Conservation (phyloP, 176 grass and related monocot species). For the Aegilops tauschii region DNA sequence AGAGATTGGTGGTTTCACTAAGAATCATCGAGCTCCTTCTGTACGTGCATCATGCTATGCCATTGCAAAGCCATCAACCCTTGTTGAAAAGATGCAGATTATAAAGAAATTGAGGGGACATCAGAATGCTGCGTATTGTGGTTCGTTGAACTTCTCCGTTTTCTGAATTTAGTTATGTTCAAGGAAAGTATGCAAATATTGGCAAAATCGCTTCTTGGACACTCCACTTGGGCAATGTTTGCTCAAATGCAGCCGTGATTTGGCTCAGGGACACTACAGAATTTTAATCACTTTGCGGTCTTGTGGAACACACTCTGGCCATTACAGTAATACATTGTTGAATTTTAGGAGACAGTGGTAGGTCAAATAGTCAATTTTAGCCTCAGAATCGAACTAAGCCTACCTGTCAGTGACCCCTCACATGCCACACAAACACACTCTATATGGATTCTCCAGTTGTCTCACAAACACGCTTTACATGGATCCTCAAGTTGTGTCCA, state of each 20-base stretch:
- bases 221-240: not conserved
- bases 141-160: conserved; percentile 56
- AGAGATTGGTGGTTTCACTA: conserved; percentile 96
- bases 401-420: not conserved
- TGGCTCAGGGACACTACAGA: not conserved
- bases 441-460: not conserved
- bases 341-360: not conserved
- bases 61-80: conserved; percentile 92
- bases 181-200: not conserved
- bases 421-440: not conserved
- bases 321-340: not conserved
- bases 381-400: not conserved
- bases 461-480: not conserved
- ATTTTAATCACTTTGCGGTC: too few species aligned
- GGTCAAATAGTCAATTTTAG: not conserved
- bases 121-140: conserved; percentile 95
- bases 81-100: conserved; percentile 98
- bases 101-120: conserved; percentile 93
- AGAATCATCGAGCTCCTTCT: conserved; percentile 82
- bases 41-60: conserved; percentile 94
- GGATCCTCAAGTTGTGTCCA: not conserved
- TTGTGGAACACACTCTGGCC: not conserved
- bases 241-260: not conserved
- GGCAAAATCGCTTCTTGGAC: not conserved
- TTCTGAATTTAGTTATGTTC: conserved; percentile 15